Base-by-base conservation (phyloP, 2,329 filamentous ascomycete species). In the Xylaria sp. region DNA sequence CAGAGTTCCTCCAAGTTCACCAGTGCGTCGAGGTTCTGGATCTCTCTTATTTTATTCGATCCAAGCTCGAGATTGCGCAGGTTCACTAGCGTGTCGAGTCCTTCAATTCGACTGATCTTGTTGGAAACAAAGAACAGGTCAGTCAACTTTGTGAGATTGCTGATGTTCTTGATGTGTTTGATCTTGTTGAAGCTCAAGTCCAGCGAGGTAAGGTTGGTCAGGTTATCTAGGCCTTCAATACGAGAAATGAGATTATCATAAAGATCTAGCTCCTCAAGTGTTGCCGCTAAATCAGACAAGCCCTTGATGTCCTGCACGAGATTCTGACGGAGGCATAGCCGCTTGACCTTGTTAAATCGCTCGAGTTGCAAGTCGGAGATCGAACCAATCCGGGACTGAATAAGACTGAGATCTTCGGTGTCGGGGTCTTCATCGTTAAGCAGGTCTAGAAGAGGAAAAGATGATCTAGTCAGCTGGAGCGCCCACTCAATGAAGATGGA, bases 161-260 rank as follows among this genome's bases (percentile, higher is more conserved):
- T 87, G 73, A 98, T 84, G 76, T 95, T 90, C 82, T 97, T 97
- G 84, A 99, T 97, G 82, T 98, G 94, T 81, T 97, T 98, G 84
- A 99, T 95, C 85, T 98, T 98, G 85, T 99, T 99, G 88, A 98
- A 99, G 80, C 93, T 97, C 61, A 99, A 86, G 79, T 99, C 96
- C 64, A 99, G 88, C 66, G 85, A 91, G 6, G 88, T 93, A 63
- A 99, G 87, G 70, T 92, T 86, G 13, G 86, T 89, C 66, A 98
- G 88, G 55, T 89, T 85, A 63, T 98, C 94, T 55, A 99, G 87
- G 37, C 93, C 93, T 73, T 91, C 90, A 81, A 98, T 89, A 80
- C 97, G 94, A 12, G 90, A 89, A 75, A 99, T 94, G 20, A 97
- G 87, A 81, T 99, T 99, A 82, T 99, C 96, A 84, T 99, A 99